Evolutionary conservation across 2,329 filamentous ascomycete species (phyloP), one percentile per base, ranked within the genome.

Genomic region (Trichoderma pleuroti): DNA sequence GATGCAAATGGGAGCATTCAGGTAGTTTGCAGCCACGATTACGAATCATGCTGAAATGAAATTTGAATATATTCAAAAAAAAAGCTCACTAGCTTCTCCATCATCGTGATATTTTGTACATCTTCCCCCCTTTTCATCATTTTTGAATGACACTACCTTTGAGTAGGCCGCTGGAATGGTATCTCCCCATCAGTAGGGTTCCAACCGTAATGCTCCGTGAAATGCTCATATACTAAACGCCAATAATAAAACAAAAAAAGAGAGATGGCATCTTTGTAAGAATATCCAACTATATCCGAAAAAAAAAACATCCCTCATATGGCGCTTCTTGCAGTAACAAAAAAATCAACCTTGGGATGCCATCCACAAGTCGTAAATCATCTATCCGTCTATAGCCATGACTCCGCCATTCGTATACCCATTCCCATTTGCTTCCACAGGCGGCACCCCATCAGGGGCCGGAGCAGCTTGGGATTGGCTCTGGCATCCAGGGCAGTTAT

Each of bases 401-500:
- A 81, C 79, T 16, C 66, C 66, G 34, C 82, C 81, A 59, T 83
- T 81, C 32, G 76, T 74, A 66, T 81, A 74, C 36, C 75, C 70
- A 62, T 78, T 73, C 11, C 79, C 80, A 65, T 82, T 81, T 26
- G 75, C 72, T 66, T 76, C 76, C 16, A 72, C 71, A 30, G 73
- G 68, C 54, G 64, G 61, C 42, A 73, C 68, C 14, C 71, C 72
- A 56, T 72, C 72, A 49, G 49, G 59, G 68, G 71, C 30, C 18
- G 65, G 26, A 11, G 21, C 36, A 24, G 39, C 26, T 4, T 60
- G 65, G 4, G 36, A 7, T 21, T 61, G 66, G 76, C 86, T 87
- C 80, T 89, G 91, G 80, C 96, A 99, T 0, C 95, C 95, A 0
- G 96, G 94, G 77, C 96, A 99, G 81, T 98, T 98, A 79, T 99